These are phyloP conservation scores for Sechiopsis laciniata DNA, from an alignment of 306 rosid genomes.

Conservation along the genomic window DNA sequence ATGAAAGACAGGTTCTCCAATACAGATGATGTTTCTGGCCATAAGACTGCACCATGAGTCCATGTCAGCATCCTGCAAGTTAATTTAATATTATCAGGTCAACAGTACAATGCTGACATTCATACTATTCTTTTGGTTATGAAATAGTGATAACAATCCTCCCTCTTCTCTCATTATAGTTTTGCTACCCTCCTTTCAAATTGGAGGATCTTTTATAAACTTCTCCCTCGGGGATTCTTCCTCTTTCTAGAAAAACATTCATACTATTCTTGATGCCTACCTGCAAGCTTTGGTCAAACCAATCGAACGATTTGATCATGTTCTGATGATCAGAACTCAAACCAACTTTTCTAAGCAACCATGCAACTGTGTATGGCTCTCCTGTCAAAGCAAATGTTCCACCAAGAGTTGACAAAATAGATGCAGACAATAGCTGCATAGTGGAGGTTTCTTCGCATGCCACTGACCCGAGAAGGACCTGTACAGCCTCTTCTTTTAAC, in stretches of 20 bases:
- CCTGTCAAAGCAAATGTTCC: slow-evolving; percentile 75
- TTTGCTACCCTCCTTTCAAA: no score
- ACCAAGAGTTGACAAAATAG: slow-evolving; percentile 63
- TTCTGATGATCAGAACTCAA: slow-evolving; percentile 53
- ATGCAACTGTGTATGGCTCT: slow-evolving; percentile 67
- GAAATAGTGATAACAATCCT: no score
- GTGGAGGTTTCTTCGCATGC: slow-evolving; percentile 49
- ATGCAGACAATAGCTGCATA: slow-evolving; percentile 51
- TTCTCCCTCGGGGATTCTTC: no score
- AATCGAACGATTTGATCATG: slow-evolving; percentile 50
- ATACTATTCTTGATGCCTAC: slow-evolving; percentile 30
- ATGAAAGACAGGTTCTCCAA: slow-evolving; percentile 52
- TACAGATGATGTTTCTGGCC: slow-evolving; percentile 40
- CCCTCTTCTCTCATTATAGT: no score
- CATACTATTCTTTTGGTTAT: no score
- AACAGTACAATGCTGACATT: background rate
- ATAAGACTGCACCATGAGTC: slow-evolving; percentile 68
- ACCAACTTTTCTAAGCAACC: slow-evolving; percentile 66
- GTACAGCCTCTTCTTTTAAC: slow-evolving; percentile 51
- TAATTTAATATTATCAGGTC: slow-evolving; percentile 27
- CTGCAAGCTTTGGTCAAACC: slow-evolving; percentile 62
- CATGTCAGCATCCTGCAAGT: slow-evolving; percentile 54
- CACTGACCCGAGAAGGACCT: slow-evolving; percentile 48
- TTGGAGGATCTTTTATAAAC: no score
- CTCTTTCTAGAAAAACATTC: background rate